Evolutionary conservation across 2,329 filamentous ascomycete genomes (phyloP), one percentile per base, ranked within the genome.

Genomic region (Alternaria infectoria): DNA sequence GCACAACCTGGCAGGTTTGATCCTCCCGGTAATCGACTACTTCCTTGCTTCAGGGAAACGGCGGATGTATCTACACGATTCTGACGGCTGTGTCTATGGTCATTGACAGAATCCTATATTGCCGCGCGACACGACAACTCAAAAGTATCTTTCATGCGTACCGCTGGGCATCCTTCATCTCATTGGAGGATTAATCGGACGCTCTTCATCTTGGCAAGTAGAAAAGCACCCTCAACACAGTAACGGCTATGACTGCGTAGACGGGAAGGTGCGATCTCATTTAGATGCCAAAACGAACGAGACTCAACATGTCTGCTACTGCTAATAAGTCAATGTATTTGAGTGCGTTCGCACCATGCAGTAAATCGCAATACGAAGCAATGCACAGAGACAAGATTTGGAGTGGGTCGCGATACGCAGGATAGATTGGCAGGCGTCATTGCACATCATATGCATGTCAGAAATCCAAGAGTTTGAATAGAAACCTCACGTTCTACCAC

Each of bases 371-470:
- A 47, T 47, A 26, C 15, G 13, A 47, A 25, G 49, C 2, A 25
- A 25, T 6, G 36, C 9, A 23, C 3, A 15, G 6, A n/a, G 49
- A 52, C 49, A 54, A 23, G 54, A 17, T 44, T 25, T 9, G 8
- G 28, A 25, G 47, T 40, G 56, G 56, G 56, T 19, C 43, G 5
- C 40, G 47, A 26, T 59, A 46, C 19, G 32, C 19, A 54, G n/a
- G 17, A 46, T 59, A 54, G 25, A 54, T 46, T 54, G 47, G 57
- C 47, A 46, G 57, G 17, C 40, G 47, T 45, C 49, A 54, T 59
- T 51, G 36, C 26, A 32, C 47, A 54, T 49, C 36, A 45, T 32
- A 45, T 54, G 47, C 47, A 50, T 40, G 47, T 44, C 57, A 52
- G 36, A 6, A 23, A 3, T n/a, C 15, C 26, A 45, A 8, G n/a